Evolutionary conservation across 768 basidiomycete genomes (phyloP), one percentile per base, ranked within the genome.

Genomic region (Pisolithus marmoratus): DNA sequence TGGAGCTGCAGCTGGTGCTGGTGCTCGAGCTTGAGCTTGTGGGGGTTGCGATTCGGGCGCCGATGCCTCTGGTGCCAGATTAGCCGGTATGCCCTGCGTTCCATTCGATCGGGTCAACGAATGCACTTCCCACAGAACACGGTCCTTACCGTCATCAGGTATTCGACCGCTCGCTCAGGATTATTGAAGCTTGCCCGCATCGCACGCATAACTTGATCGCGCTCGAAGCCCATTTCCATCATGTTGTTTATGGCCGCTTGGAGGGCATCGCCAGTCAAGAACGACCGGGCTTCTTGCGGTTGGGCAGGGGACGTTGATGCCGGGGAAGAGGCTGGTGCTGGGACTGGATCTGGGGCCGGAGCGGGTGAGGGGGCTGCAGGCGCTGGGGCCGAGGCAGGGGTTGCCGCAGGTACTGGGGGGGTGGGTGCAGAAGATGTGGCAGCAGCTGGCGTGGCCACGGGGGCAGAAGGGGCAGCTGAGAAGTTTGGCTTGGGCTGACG

Each of bases 111-210:
- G 51, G 31, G n/a, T 37, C 22, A 46, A 36, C 19, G 37, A n/a
- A 34, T 47, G 50, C 50, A 46, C 34, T 15, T 8, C 15, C 43
- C 20, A 43, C 38, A 44, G 58, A 45, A 9, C 38, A 49, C 26
- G 19, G 12, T 12, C 72, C 86, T 58, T 60, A 94, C 95, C 54
- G 65, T 95, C 82, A 98, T 86, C 50, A 99, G 73, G 69, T 99
- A 99, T 68, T 99, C 96, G n/a, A 93, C 95, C 7, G 96, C 96
- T 27, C 96, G 81, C 60, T 98, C 94, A 8, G 96, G 90, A 70
- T 99, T 98, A 70, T 99, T 99, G 73, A 80, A 99, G 64, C 90
- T 94, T 24, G 94, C 96, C 53, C 92, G 78, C 66, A 99, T 66
- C 4, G 94, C 94, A 15, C 84, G 80, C 61, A 84, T 69, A 38